Base-by-base conservation (phyloP, 148 eudicot genomes). In the Rhododendron simsii region DNA sequence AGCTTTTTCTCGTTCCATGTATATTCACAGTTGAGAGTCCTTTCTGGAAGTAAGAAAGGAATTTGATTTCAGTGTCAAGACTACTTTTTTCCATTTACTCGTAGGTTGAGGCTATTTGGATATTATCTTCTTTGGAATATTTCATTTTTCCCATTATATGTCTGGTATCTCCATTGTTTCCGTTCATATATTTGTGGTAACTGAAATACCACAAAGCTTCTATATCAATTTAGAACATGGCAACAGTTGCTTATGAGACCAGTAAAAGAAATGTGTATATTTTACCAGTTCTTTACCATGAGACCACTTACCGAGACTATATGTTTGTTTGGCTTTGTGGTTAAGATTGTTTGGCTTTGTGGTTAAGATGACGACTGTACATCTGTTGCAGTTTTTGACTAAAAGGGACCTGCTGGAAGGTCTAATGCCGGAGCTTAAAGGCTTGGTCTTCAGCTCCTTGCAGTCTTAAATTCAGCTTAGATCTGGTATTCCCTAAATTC, bases 351-450 rank as follows among this genome's bases (percentile, higher is more conserved):
- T 41, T 41, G 44, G 0, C 44, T 41, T 41, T 41, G 44, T 41
- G 44, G 44, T 41, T 41, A 41, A 98, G 97, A 92, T 55, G 95
- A 93, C 59, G 98, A 93, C 77, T 91, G 95, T 83, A 67, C 95
- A 77, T 89, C 98, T 78, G 98, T 93, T 76, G 89, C 94, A 83
- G 93, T n/a, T 89, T 63, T 79, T 86, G 87, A 88, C 90, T 76
- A 93, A 96, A 84, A 91, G 89, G 86, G 99, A 92, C 91, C 95
- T 98, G 9, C 37, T 35, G 37, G 37, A 35, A 35, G 2, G 37
- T 35, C 37, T 35, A 35, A 35, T 1, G 2, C 37, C 37, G 1
- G 86, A 93, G 50, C 90, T 96, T 88, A 96, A 95, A 86, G 90
- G 92, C 86, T 87, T 93, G 85, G 95, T 95, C 77, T 80, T 94